A percentile compares a stretch with the other conserved stretches of the same genome.
Conservation (phyloP, 208 protist genomes). For the Wallacemonas collosoma region DNA sequence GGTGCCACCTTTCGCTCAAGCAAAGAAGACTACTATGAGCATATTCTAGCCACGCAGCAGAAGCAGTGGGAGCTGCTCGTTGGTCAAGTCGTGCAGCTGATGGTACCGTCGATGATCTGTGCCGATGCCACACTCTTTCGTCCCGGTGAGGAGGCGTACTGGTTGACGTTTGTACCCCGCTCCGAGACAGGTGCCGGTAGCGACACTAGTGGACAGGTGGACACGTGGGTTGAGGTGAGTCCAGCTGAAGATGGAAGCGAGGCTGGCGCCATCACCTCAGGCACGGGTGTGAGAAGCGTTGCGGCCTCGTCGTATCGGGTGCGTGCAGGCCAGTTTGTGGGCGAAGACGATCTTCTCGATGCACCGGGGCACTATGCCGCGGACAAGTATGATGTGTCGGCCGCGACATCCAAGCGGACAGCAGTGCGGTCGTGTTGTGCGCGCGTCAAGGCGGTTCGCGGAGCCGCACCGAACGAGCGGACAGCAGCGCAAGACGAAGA, state of each 20-base stretch:
- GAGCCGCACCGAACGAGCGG: background rate
- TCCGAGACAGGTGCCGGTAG: background rate
- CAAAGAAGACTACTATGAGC: constrained; percentile 45
- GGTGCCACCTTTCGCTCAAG: constrained; percentile 31
- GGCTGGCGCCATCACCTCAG: constrained; percentile 2
- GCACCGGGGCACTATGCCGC: constrained; percentile 20
- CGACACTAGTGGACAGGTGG: too few species aligned
- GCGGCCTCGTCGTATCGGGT: constrained; percentile 16
- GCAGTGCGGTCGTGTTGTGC: background rate
- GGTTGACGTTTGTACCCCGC: constrained; percentile 35
- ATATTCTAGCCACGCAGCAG: constrained; percentile 25
- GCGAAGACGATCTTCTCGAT: constrained; percentile 43
- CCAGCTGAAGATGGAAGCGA: too few species aligned
- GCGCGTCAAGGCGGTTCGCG: background rate
- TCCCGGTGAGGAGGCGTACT: constrained; percentile 24
- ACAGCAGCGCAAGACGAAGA: background rate
- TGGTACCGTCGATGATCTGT: constrained; percentile 15
- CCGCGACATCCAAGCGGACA: background rate
- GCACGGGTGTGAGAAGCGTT: background rate
- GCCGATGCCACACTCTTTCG: constrained; percentile 22
- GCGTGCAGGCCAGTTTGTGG: constrained; percentile 37
- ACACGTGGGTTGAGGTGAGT: constrained; percentile 9
- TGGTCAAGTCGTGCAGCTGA: constrained; percentile 24
- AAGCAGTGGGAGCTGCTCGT: constrained; percentile 38
- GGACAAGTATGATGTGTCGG: constrained; percentile 4